These are phyloP conservation scores for Emergomyces orientalis DNA, from an alignment of 2,329 filamentous ascomycete genomes.

Conservation along the genomic window DNA sequence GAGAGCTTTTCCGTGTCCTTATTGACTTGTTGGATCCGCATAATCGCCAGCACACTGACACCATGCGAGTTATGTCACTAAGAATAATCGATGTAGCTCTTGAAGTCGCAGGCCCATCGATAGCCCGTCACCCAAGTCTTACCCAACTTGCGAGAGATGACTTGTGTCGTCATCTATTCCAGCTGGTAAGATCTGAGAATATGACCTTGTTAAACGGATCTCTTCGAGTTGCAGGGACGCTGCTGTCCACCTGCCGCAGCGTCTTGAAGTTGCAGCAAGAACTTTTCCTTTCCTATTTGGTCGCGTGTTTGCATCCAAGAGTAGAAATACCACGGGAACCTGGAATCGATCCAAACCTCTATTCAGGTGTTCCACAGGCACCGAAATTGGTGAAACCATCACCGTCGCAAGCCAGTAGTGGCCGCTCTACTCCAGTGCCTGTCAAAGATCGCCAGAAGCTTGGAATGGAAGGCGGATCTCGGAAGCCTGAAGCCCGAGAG, in stretches of 20 bases:
- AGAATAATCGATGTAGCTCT: slow-evolving; percentile 95
- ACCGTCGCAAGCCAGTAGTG: slow-evolving; percentile 66
- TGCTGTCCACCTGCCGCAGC: slow-evolving; percentile 79
- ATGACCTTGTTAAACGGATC: slow-evolving; percentile 92
- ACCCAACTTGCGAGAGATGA: slow-evolving; percentile 85
- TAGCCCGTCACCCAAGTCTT: slow-evolving; percentile 81
- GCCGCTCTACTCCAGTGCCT: slow-evolving; percentile 78
- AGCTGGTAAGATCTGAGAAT: slow-evolving; percentile 90
- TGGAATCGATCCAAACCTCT: slow-evolving; percentile 82
- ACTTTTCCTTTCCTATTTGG: slow-evolving; percentile 85
- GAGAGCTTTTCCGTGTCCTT: slow-evolving; percentile 86
- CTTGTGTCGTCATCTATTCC: slow-evolving; percentile 87
- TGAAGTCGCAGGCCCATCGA: slow-evolving; percentile 90
- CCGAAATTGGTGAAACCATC: slow-evolving; percentile 76
- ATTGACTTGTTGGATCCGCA: slow-evolving; percentile 91
- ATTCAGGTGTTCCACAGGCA: slow-evolving; percentile 84
- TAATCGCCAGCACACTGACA: slow-evolving; percentile 83
- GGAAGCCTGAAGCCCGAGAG: slow-evolving; percentile 90
- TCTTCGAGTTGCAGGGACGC: slow-evolving; percentile 78
- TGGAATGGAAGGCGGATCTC: slow-evolving; percentile 79
- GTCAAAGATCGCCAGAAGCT: slow-evolving; percentile 88
- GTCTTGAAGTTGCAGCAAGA: slow-evolving; percentile 95
- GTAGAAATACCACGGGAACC: slow-evolving; percentile 87
- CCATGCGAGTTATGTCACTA: slow-evolving; percentile 93
- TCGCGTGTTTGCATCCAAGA: slow-evolving; percentile 87